Evolutionary conservation across 2,329 filamentous ascomycete species (phyloP), one percentile per base, ranked within the genome.

Genomic region (Coleophoma crateriformis): DNA sequence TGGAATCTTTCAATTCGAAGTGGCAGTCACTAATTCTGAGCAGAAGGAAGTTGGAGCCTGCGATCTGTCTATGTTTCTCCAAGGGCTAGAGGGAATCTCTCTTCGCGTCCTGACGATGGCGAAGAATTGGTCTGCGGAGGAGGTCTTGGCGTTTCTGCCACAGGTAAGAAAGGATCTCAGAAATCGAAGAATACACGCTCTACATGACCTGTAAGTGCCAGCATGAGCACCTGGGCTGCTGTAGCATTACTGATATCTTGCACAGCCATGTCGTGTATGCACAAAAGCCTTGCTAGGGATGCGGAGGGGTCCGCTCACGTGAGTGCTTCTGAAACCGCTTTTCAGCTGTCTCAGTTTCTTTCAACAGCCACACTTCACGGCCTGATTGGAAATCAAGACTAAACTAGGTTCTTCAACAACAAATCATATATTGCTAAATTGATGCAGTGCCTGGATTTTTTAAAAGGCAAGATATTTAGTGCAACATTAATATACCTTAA

Each of bases 71-170:
- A 50, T 50, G 49, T 66, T 2, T 20, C 40, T 50, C 38, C 38
- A 50, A 44, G 49, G 49, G 6, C 49, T 50, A 7, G 65, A 67
- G 45, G 62, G 61, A 0, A 33, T 67, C 1, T 62, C 63, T 1
- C 52, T 66, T 42, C 63, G 58, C 0, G 51, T 61, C 12, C 59
- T 68, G 7, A 66, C 65, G 2, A 56, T 59, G 22, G 54, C 56
- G 2, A 42, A 59, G 3, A 53, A 56, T 3, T 67, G 64, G 63
- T 48, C 56, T 2, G 44, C 50, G 3, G 46, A 55, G 4, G 61
- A 66, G 50, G 52, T 62, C 1, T 27, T 60, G 7, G 50, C 58
- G 2, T 61, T 65, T 19, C 55, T 66, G 17, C 46, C 46, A 1
- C 33, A 53, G 3, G 52, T 64, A 0, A 47, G 63, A 11, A 60